Conservation (phyloP, 2,329 filamentous ascomycete genomes). For the Botrytis hyacinthi region DNA sequence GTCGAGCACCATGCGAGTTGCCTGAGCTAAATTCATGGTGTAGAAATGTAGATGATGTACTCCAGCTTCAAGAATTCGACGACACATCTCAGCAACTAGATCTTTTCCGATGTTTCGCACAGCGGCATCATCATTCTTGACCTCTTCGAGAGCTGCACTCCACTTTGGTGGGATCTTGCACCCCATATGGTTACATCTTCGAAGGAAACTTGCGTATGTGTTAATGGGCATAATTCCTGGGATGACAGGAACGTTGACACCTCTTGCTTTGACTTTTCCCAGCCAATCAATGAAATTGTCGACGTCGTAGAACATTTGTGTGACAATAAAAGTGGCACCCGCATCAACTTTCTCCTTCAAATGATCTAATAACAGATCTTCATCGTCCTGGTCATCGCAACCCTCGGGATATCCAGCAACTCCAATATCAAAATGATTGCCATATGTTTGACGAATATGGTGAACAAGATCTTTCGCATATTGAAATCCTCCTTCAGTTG, state of each 20-base stretch:
- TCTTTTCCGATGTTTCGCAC: slow-evolving; percentile 87
- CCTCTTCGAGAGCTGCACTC: slow-evolving; percentile 78
- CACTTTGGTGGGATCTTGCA: slow-evolving; percentile 78
- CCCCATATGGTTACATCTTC: slow-evolving; percentile 88
- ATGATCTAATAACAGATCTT: slow-evolving; percentile 82
- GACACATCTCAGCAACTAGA: slow-evolving; percentile 86
- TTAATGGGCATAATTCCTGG: slow-evolving; percentile 92
- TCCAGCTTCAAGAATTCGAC: slow-evolving; percentile 76
- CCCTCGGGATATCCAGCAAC: slow-evolving; percentile 97
- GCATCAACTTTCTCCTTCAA: slow-evolving; percentile 97
- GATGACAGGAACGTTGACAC: slow-evolving; percentile 80
- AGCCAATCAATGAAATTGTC: slow-evolving; percentile 95
- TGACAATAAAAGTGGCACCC: slow-evolving; percentile 90
- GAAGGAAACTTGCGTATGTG: slow-evolving; percentile 88
- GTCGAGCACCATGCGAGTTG: slow-evolving; percentile 90
- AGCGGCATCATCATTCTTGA: slow-evolving; percentile 94
- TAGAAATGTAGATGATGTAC: slow-evolving; percentile 95
- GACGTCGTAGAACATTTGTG: slow-evolving; percentile 99
- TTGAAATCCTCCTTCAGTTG: slow-evolving; percentile 79
- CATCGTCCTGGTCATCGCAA: slow-evolving; percentile 86
- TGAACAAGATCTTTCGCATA: slow-evolving; percentile 84
- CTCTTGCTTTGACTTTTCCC: slow-evolving; percentile 76
- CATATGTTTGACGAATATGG: slow-evolving; percentile 76
- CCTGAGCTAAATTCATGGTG: slow-evolving; percentile 97
- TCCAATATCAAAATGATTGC: slow-evolving; percentile 93